These are phyloP conservation scores for Chlamydomonas schloesseri DNA, from an alignment of 139 green algal genomes.

Conservation along the genomic window DNA sequence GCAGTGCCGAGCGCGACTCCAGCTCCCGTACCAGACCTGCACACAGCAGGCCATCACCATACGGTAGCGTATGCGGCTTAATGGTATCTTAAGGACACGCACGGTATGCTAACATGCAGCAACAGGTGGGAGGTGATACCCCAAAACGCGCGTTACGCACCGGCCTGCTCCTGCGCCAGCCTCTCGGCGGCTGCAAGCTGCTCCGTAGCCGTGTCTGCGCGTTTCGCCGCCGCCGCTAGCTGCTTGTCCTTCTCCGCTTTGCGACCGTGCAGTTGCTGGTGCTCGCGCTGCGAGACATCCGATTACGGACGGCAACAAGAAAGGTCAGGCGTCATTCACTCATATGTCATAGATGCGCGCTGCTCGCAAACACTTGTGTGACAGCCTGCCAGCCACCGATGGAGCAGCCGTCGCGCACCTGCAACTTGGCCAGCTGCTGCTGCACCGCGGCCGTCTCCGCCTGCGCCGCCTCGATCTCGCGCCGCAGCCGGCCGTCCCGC, in stretches of 20 bases:
- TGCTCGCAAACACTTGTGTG: no score
- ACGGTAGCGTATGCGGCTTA: no score
- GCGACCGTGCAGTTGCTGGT: slow-evolving; percentile 6
- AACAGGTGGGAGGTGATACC: background rate
- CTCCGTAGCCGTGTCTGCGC: slow-evolving; percentile 8
- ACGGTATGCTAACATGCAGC: background rate
- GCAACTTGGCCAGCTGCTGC: slow-evolving; percentile 17
- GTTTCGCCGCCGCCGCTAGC: background rate
- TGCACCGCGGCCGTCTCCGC: background rate
- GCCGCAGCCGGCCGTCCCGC: slow-evolving; percentile 14
- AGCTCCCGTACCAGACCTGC: slow-evolving; percentile 28
- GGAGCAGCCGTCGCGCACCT: no score
- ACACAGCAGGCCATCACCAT: no score
- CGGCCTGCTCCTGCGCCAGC: slow-evolving; percentile 7
- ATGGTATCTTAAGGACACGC: background rate
- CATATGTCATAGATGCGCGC: no score
- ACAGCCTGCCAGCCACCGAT: no score
- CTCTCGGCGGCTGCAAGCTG: background rate
- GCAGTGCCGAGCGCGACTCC: slow-evolving; percentile 24
- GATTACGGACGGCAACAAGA: no score
- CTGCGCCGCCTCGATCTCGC: slow-evolving; percentile 16
- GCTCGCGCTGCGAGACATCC: slow-evolving; percentile 34
- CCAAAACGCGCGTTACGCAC: background rate
- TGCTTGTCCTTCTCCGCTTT: slow-evolving; percentile 34
- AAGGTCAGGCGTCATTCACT: no score